phyloP scores from a whole-genome alignment of 768 basidiomycete species.

The Boletus vinaceobasis region DNA sequence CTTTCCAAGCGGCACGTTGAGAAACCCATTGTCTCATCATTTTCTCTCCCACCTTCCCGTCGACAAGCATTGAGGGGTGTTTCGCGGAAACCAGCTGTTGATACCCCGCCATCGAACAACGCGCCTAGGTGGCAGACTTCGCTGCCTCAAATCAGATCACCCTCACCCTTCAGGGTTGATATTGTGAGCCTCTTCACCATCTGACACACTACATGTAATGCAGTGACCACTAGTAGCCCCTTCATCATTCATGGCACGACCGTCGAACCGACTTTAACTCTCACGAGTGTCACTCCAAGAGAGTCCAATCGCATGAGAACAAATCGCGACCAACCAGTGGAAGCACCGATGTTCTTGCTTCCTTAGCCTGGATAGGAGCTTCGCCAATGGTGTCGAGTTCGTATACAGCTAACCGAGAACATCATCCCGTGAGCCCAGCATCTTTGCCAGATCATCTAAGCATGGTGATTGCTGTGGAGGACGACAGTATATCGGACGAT shows the following conservation, averaged over 20 bases:
- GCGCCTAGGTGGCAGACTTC: conserved; percentile 1
- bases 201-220: not conserved
- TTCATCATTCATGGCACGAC: conserved; percentile 30
- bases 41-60: not conserved
- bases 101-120: not conserved
- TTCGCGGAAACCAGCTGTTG: conserved; percentile 4
- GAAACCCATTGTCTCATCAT: not conserved
- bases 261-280: conserved; percentile 20
- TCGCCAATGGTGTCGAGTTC: not conserved
- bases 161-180: conserved; percentile 26
- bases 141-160: conserved; percentile 22
- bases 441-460: conserved; percentile 7
- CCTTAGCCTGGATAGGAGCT: conserved; percentile 33
- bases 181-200: conserved; percentile 18
- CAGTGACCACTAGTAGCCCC: conserved; percentile 23
- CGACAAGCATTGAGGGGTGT: not conserved
- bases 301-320: not conserved
- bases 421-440: not conserved
- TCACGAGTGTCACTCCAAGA: not conserved
- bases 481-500: conserved; percentile 50
- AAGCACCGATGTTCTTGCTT: conserved; percentile 29
- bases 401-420: not conserved
- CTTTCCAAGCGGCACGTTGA: conserved; percentile 3
- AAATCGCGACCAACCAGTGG: conserved; percentile 6
- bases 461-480: conserved; percentile 48